phyloP scores from a whole-genome alignment of 2,329 filamentous ascomycete species.

The Didymella sp. region DNA sequence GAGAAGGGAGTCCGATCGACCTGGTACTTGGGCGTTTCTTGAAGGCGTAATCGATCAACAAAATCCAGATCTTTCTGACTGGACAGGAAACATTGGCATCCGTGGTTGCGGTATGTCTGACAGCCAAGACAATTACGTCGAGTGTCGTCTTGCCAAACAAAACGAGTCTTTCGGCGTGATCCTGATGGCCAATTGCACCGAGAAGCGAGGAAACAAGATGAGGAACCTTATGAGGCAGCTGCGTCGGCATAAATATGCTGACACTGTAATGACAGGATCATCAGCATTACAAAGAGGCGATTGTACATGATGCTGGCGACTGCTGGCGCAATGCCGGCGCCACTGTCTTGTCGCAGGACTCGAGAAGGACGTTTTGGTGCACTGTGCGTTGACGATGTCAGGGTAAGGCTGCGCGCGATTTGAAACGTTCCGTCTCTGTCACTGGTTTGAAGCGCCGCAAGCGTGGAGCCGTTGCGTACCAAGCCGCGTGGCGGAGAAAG shows the following conservation, averaged over 20 bases:
- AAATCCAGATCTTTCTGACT: neutral
- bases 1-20: neutral
- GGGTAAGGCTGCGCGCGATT: slow-evolving; percentile 2
- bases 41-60: neutral
- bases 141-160: neutral
- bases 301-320: neutral
- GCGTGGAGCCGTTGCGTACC: slow-evolving; percentile 6
- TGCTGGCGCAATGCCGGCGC: neutral
- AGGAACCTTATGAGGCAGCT: slow-evolving; percentile 16
- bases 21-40: neutral
- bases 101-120: neutral
- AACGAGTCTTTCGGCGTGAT: neutral
- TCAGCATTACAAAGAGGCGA: neutral
- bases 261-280: slow-evolving; percentile 4
- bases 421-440: slow-evolving; percentile 11
- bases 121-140: neutral
- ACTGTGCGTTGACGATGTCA: slow-evolving; percentile 17
- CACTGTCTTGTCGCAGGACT: slow-evolving; percentile 7
- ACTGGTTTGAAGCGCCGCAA: slow-evolving; percentile 11
- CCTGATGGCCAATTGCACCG: slow-evolving; percentile 1
- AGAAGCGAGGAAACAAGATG: slow-evolving; percentile 9
- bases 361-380: neutral
- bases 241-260: slow-evolving; percentile 12
- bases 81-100: neutral
- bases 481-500: slow-evolving; percentile 14